A percentile compares a stretch with the other conserved stretches of the same genome.
Conservation (phyloP, 2,329 filamentous ascomycete species). For the Podosphaera aphanis region DNA sequence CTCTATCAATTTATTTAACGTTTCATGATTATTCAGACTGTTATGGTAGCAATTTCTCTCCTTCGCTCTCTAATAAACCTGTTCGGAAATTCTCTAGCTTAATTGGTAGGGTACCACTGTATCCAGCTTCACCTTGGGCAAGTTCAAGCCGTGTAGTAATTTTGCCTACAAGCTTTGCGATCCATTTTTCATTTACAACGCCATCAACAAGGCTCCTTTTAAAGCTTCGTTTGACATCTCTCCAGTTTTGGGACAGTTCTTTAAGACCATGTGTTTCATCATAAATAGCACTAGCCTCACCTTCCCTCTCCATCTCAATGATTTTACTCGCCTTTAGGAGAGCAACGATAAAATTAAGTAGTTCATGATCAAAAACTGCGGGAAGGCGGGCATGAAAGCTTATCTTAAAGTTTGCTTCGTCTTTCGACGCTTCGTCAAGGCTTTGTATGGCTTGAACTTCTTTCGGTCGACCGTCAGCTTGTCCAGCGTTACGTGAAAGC, state of each 20-base stretch:
- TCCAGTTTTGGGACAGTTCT: slow-evolving; percentile 6
- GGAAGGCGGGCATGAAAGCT: slow-evolving; percentile 25
- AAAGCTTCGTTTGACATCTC: slow-evolving; percentile 21
- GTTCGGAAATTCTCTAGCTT: slow-evolving; percentile 8
- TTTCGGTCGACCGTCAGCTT: slow-evolving; percentile 22
- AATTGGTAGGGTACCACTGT: slow-evolving; percentile 24
- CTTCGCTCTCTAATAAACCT: slow-evolving; percentile 5
- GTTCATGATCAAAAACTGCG: slow-evolving; percentile 24
- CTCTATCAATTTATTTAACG: background rate
- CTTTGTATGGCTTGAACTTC: slow-evolving; percentile 19
- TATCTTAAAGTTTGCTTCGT: slow-evolving; percentile 25
- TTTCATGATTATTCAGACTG: background rate
- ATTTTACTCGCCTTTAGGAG: slow-evolving; percentile 33
- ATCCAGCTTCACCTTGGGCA: slow-evolving; percentile 26
- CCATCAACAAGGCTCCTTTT: slow-evolving; percentile 23
- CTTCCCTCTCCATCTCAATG: slow-evolving; percentile 19
- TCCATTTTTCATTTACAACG: slow-evolving; percentile 29
- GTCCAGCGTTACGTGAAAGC: slow-evolving; percentile 18
- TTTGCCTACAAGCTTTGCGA: slow-evolving; percentile 28
- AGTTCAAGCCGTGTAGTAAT: slow-evolving; percentile 24
- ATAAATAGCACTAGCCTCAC: slow-evolving; percentile 7
- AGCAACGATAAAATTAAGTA: slow-evolving; percentile 29
- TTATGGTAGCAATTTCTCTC: slow-evolving; percentile 10
- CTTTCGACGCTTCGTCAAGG: slow-evolving; percentile 20
- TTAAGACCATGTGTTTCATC: slow-evolving; percentile 13